Percentiles rank a stretch among this genome's conserved stretches.
Conservation (phyloP, 2,329 filamentous ascomycete genomes). For the Cercospora berteroae region DNA sequence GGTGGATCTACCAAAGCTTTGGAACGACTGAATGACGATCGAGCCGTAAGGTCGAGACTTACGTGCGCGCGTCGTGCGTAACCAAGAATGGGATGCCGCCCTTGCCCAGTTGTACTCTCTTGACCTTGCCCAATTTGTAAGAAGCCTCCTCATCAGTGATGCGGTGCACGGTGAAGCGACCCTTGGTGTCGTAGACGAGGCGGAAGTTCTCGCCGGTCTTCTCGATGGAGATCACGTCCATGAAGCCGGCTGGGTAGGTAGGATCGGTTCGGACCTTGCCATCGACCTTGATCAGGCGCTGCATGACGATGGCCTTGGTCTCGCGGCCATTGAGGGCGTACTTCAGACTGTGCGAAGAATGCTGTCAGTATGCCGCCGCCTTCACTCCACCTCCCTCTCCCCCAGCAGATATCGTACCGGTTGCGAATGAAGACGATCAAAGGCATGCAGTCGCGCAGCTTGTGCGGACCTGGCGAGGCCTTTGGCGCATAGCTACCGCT, state of each 20-base stretch:
- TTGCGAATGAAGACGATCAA: conserved; percentile 96
- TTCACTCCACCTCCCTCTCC: neutral
- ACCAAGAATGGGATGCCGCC: conserved; percentile 99
- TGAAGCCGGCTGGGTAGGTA: conserved; percentile 97
- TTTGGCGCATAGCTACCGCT: conserved; percentile 72
- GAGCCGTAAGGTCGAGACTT: conserved; percentile 65
- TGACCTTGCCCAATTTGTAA: conserved; percentile 99
- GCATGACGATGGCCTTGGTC: conserved; percentile 97
- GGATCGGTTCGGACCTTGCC: conserved; percentile 98
- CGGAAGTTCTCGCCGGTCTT: conserved; percentile 99
- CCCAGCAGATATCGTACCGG: conserved; percentile 45
- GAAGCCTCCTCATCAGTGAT: conserved; percentile 98
- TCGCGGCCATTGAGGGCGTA: conserved; percentile 99
- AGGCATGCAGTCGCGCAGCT: conserved; percentile 97
- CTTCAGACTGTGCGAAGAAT: conserved; percentile 75
- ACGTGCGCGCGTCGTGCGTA: conserved; percentile 99
- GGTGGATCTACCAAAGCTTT: conserved; percentile 77
- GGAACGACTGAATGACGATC: conserved; percentile 99
- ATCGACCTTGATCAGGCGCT: conserved; percentile 99
- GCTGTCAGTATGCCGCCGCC: conserved; percentile 13
- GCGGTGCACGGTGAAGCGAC: conserved; percentile 99
- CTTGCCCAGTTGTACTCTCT: conserved; percentile 98
- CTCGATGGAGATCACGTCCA: conserved; percentile 99
- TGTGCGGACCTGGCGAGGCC: conserved; percentile 87
- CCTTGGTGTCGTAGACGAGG: conserved; percentile 99